A percentile compares a stretch with the other conserved stretches of the same genome.
Conservation (phyloP, 441 rosid species). For the Gossypium laxum region DNA sequence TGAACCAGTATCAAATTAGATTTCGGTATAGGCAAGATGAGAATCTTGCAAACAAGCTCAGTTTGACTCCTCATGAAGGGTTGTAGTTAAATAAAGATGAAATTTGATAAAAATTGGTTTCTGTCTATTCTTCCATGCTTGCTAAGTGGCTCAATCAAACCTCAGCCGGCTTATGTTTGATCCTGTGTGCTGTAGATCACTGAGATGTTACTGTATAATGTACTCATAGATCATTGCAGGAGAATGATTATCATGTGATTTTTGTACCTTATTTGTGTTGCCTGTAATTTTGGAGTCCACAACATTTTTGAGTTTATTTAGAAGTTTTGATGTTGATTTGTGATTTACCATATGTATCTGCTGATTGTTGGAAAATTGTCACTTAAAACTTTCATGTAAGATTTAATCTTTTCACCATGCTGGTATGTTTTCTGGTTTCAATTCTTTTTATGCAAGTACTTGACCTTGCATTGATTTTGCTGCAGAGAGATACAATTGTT, state of each 20-base stretch:
- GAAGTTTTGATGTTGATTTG: slow-evolving; percentile 15
- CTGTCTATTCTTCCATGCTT: background rate
- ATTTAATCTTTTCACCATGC: slow-evolving; percentile 13
- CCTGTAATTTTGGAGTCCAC: background rate
- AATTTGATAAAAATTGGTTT: background rate
- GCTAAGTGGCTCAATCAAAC: background rate
- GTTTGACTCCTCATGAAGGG: background rate
- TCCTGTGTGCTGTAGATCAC: background rate
- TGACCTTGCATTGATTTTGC: slow-evolving; percentile 15
- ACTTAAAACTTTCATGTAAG: slow-evolving; percentile 11
- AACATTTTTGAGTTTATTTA: slow-evolving; percentile 12
- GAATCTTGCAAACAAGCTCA: background rate
- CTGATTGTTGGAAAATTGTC: slow-evolving; percentile 17
- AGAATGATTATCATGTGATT: background rate
- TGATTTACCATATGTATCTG: slow-evolving; percentile 13
- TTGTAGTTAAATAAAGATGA: background rate
- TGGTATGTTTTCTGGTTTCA: slow-evolving; percentile 7
- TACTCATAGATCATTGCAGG: background rate
- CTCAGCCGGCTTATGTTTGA: background rate
- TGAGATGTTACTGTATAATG: background rate
- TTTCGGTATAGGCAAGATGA: background rate
- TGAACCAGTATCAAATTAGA: background rate
- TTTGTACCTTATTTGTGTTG: slow-evolving; percentile 6
- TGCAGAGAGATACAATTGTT: slow-evolving; percentile 78
- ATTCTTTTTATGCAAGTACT: background rate